Percentiles rank a stretch among this genome's conserved stretches.
Evolutionary conservation across 2,329 filamentous ascomycete species (phyloP).

Genomic region (Phoma sp.): DNA sequence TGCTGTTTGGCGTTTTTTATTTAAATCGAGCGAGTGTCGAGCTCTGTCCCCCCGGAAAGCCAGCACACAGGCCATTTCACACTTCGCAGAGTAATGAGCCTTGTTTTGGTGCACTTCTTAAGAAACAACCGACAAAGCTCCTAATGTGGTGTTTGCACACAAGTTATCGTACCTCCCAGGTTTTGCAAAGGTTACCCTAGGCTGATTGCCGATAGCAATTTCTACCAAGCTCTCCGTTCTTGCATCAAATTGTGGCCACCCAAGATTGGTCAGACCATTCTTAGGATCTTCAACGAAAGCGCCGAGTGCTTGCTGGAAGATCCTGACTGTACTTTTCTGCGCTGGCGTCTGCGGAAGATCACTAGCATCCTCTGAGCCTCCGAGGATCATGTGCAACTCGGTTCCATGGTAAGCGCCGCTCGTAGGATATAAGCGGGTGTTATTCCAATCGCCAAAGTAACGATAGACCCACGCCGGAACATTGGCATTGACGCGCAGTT

Average conservation of each 20-base stretch:
- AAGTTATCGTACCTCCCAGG: slow-evolving; percentile 20
- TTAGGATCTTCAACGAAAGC: slow-evolving; percentile 27
- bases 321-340: slow-evolving; percentile 20
- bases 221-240: slow-evolving; percentile 19
- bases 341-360: slow-evolving; percentile 16
- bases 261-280: slow-evolving; percentile 19
- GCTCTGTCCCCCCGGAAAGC: too few relatives aligned
- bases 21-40: too few relatives aligned
- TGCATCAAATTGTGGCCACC: slow-evolving; percentile 25
- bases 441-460: slow-evolving; percentile 32
- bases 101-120: too few relatives aligned
- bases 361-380: slow-evolving; percentile 26
- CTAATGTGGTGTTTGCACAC: too few relatives aligned
- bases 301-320: slow-evolving; percentile 28
- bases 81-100: too few relatives aligned
- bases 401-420: slow-evolving; percentile 34
- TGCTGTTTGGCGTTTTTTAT: too few relatives aligned
- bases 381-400: slow-evolving; percentile 35
- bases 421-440: slow-evolving; percentile 28
- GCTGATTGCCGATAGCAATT: slow-evolving; percentile 18
- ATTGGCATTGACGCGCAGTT: slow-evolving; percentile 8
- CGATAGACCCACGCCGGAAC: slow-evolving; percentile 29
- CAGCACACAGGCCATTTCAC: too few relatives aligned
- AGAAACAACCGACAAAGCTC: slow-evolving; percentile 13
- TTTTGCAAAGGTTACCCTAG: slow-evolving; percentile 15